These are phyloP conservation scores for Buxus sempervirens DNA, from an alignment of 164 flowering plant species.

Conservation along the genomic window DNA sequence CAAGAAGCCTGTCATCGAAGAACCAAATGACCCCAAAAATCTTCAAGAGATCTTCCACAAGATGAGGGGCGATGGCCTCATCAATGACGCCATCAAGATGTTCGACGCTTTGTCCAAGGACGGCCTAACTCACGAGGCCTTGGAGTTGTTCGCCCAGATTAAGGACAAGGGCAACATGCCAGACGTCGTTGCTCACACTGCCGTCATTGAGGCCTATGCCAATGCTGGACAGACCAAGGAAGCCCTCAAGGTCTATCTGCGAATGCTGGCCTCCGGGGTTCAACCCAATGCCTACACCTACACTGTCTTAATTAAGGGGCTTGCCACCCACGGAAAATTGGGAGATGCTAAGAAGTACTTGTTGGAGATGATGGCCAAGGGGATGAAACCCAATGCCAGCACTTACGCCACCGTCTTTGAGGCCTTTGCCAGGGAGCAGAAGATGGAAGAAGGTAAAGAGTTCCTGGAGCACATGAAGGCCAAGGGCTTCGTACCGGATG, in stretches of 20 bases:
- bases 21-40: constrained; percentile 70
- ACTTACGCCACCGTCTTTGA: constrained; percentile 56
- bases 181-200: constrained; percentile 81
- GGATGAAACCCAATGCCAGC: constrained; percentile 56
- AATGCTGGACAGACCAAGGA: constrained; percentile 69
- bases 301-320: constrained; percentile 57
- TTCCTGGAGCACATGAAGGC: constrained; percentile 54
- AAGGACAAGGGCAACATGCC: constrained; percentile 87
- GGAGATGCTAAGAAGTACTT: constrained; percentile 59
- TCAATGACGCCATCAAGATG: constrained; percentile 76
- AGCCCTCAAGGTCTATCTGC: constrained; percentile 51
- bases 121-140: constrained; percentile 86
- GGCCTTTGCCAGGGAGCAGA: constrained; percentile 46
- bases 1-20: constrained; percentile 55
- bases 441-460: constrained; percentile 52
- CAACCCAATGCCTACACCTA: constrained; percentile 82
- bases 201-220: constrained; percentile 77
- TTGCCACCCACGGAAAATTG: constrained; percentile 42
- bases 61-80: constrained; percentile 57
- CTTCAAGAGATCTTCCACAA: constrained; percentile 73
- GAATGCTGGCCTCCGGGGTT: constrained; percentile 77
- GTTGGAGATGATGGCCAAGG: constrained; percentile 70
- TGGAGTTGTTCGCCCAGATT: constrained; percentile 56
- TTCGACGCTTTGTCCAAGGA: constrained; percentile 91
- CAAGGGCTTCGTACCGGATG: constrained; percentile 58